Evolutionary conservation across 139 green algal genomes (phyloP).

Genomic region (Tetradesmus lagerheimii): DNA sequence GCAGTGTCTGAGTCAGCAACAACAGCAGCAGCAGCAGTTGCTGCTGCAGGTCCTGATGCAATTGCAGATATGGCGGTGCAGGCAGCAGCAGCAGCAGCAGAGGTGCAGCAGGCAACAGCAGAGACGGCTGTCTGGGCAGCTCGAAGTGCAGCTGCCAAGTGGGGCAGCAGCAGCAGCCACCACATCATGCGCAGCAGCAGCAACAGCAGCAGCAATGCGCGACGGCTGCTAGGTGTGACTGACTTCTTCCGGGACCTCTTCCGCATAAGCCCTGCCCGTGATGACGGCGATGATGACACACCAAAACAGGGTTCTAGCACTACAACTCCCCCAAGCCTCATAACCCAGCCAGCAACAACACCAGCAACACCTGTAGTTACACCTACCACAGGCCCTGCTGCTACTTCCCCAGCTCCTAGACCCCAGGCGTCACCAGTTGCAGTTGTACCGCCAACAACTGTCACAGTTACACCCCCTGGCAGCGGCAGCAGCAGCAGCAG

Average conservation of each 20-base stretch:
- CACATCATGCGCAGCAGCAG: constrained; percentile 3
- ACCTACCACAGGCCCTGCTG: not conserved
- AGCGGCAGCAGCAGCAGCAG: not conserved
- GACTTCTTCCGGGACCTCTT: not conserved
- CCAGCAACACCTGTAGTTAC: not conserved
- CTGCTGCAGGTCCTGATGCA: not conserved
- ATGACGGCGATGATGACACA: not conserved
- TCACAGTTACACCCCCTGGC: not conserved
- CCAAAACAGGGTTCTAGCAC: not conserved
- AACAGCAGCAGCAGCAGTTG: not conserved
- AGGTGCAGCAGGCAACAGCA: not conserved
- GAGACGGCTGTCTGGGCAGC: not conserved
- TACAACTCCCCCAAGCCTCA: not conserved
- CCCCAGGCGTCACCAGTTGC: not conserved
- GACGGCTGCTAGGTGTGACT: not conserved
- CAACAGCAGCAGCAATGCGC: not conserved
- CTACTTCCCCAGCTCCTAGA: not conserved
- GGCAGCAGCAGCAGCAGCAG: not conserved
- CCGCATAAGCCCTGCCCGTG: not conserved
- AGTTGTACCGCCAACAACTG: not conserved
- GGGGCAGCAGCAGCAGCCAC: not conserved
- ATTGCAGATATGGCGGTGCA: not conserved
- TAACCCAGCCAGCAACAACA: not conserved
- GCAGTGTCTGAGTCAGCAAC: not conserved
- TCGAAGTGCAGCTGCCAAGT: constrained; percentile 31